A percentile compares a stretch with the other conserved stretches of the same genome.
Conservation (phyloP, 805 yeast species). For the Priceomyces carsonii region DNA sequence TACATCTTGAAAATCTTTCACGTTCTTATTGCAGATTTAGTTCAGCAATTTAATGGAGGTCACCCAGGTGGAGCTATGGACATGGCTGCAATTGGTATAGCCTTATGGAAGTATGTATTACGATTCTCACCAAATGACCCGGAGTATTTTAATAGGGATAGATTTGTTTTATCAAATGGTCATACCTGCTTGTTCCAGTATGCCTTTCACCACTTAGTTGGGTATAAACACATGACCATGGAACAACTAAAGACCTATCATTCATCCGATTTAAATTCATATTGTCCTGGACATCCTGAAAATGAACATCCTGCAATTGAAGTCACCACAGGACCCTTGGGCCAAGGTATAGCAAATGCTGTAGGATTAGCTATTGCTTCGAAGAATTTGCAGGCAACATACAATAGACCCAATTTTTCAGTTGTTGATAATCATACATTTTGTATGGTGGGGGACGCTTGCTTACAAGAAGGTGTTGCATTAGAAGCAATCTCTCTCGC, state of each 20-base stretch:
- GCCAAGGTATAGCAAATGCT: constrained; percentile 43
- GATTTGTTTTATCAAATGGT: constrained; percentile 39
- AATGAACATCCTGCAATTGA: constrained; percentile 37
- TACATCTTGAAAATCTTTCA: constrained; percentile 28
- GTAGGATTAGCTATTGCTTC: constrained; percentile 41
- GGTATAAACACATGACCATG: constrained; percentile 32
- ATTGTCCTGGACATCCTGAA: constrained; percentile 43
- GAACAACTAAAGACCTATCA: constrained; percentile 36
- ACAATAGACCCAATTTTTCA: constrained; percentile 30
- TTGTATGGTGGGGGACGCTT: constrained; percentile 43
- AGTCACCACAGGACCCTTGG: constrained; percentile 41
- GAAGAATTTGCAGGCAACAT: constrained; percentile 32
- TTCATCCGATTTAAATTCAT: constrained; percentile 21
- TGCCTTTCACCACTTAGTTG: constrained; percentile 26
- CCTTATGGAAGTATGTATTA: constrained; percentile 34
- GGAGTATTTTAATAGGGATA: constrained; percentile 34
- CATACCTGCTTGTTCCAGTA: constrained; percentile 37
- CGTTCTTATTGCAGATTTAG: constrained; percentile 27
- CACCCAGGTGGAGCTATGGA: constrained; percentile 45
- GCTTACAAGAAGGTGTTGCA: constrained; percentile 42
- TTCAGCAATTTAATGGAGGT: constrained; percentile 32
- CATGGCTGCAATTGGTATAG: constrained; percentile 40
- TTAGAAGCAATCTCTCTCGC: constrained; percentile 40
- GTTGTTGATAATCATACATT: constrained; percentile 29
- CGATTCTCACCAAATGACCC: constrained; percentile 30